phyloP scores from a whole-genome alignment of 23 red algal genomes.

The Gracilaria gracilis region DNA sequence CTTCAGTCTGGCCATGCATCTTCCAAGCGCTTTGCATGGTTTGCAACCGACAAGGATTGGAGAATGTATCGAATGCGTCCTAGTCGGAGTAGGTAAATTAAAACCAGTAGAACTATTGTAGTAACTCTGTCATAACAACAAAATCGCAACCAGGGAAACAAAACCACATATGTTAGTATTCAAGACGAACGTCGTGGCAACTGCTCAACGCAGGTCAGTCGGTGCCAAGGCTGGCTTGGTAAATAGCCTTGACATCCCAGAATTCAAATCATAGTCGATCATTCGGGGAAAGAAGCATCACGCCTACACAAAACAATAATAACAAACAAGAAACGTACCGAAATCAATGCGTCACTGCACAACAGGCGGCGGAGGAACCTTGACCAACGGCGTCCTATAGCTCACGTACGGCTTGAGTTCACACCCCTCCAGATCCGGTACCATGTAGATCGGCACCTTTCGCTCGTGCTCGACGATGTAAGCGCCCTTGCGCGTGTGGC shows the following conservation, averaged over 20 bases:
- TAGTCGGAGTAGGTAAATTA: too few relatives aligned
- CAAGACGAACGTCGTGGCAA: not conserved
- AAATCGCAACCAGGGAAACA: not conserved
- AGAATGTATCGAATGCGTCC: too few relatives aligned
- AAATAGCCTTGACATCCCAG: slow-evolving; percentile 15
- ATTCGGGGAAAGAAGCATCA: slow-evolving; percentile 44
- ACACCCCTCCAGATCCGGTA: slow-evolving; percentile 54
- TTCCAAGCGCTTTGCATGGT: too few relatives aligned
- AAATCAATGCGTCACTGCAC: not conserved
- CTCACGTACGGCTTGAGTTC: slow-evolving; percentile 61
- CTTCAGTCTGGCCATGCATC: not conserved
- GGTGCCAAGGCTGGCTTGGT: slow-evolving; percentile 13
- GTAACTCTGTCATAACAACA: too few relatives aligned
- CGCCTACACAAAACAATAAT: not conserved
- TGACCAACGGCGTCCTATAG: slow-evolving; percentile 51
- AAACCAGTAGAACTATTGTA: too few relatives aligned
- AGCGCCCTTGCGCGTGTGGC: slow-evolving; percentile 77
- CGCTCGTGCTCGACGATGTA: slow-evolving; percentile 60
- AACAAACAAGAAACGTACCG: not conserved
- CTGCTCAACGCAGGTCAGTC: slow-evolving; percentile 12
- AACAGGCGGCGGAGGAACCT: slow-evolving; percentile 54
- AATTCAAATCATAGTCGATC: slow-evolving; percentile 38
- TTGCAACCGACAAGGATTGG: too few relatives aligned
- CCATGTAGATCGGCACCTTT: slow-evolving; percentile 58
- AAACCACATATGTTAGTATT: not conserved